Conservation (phyloP, 345 rosid species). For the Bretschneidera sinensis region DNA sequence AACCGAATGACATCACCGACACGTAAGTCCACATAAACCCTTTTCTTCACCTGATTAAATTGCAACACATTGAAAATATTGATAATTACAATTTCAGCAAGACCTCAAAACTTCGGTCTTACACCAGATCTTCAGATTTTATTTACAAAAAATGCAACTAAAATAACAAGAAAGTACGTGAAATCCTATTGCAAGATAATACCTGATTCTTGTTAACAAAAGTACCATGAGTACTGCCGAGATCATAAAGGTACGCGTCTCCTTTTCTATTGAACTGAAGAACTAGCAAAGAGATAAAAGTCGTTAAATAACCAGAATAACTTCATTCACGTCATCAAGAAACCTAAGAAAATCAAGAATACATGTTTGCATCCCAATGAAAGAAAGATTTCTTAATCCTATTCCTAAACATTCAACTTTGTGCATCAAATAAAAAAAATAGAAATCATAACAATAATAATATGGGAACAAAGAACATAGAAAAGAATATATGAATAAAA, state of each 20-base stretch:
- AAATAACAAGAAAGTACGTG: not conserved
- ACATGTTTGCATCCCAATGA: not conserved
- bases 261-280: conserved; percentile 85
- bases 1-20: conserved; percentile 94
- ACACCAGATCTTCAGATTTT: not conserved
- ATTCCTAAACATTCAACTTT: no score
- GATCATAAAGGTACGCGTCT: conserved; percentile 74
- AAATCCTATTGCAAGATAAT: conserved; percentile 6
- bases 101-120: not conserved
- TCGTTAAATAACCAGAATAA: not conserved
- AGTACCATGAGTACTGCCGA: conserved; percentile 87
- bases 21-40: conserved; percentile 57
- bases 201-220: conserved; percentile 77
- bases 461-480: no score
- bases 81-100: not conserved
- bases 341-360: not conserved
- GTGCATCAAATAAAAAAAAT: no score
- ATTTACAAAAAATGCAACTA: not conserved
- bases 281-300: conserved; percentile 39
- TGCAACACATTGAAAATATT: conserved; percentile 14
- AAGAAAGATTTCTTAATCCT: no score
- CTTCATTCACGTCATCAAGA: not conserved
- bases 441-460: no score
- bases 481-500: no score
- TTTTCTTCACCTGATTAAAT: conserved; percentile 52